Evolutionary conservation across 345 rosid species (phyloP), one percentile per base, ranked within the genome.

Genomic region (Rhizophora apiculata): DNA sequence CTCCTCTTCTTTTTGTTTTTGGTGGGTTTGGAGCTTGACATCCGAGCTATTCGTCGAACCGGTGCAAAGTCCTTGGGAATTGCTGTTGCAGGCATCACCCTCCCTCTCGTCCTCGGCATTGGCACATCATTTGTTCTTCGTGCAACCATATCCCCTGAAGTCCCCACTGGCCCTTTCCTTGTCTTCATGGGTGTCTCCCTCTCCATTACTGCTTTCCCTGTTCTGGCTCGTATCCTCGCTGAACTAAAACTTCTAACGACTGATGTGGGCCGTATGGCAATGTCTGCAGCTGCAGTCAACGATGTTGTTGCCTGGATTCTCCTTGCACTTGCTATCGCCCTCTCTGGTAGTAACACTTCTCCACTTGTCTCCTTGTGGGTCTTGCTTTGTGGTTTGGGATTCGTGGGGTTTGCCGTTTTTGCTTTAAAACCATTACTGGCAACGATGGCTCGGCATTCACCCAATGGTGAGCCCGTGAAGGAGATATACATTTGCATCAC

Each of bases 21-120:
- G 27, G 93, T 89, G 5, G 97, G 97, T 27, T 89, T 91, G 11
- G 97, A 91, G 81, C 88, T 89, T 8, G 97, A 91, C 64, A 64
- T 85, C 1, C 63, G 78, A 29, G 66, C 95, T 8, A 82, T 91
- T 36, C 83, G 78, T n/a, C 83, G 86, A 4, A 89, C 95, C 0
- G 95, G 93, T 1, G 89, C 76, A 61, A 87, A 72, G 69, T 77
- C 97, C 43, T 74, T 91, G 26, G 71, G 56, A 1, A 89, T 91
- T 5, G 91, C 95, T 29, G 46, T 75, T 2, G 89, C 88, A 0
- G 97, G 97, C 62, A 91, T 91, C 69, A 72, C 72, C 63, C 65
- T 89, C 27, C 97, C 97, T 32, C 89, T 91, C 46, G 6, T 81
- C 18, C 58, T 89, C 0, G 97, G 97, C 24, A 82, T 89, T 1